These are phyloP conservation scores for Solanum tarapatanum DNA, from an alignment of 257 asterid species.

Conservation along the genomic window DNA sequence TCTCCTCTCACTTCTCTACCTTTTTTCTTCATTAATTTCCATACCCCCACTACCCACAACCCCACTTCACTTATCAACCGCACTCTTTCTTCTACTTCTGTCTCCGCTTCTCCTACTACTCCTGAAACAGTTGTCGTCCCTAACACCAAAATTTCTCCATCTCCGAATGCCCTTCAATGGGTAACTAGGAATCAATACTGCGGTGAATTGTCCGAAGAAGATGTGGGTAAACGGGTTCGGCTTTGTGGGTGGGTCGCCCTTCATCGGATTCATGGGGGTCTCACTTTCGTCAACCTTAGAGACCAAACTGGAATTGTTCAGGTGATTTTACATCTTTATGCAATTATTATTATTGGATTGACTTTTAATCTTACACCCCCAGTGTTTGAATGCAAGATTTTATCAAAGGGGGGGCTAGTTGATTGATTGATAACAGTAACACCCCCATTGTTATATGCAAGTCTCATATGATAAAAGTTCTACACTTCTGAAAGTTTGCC, in stretches of 20 bases:
- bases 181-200: conserved; percentile 63
- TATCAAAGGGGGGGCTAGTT: not conserved
- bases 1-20: conserved; percentile 18
- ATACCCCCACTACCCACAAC: not conserved
- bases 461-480: not conserved
- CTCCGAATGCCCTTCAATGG: conserved; percentile 48
- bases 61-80: conserved; percentile 16
- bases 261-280: conserved; percentile 92
- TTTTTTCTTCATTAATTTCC: conserved; percentile 15
- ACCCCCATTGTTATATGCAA: not conserved
- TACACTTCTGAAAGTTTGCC: not conserved
- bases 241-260: conserved; percentile 99
- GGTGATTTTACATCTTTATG: conserved; percentile 21
- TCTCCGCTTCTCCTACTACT: conserved; percentile 8
- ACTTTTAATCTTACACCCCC: not conserved
- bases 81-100: conserved; percentile 11
- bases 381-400: not conserved
- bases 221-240: conserved; percentile 72
- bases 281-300: conserved; percentile 77
- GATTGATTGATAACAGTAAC: not conserved
- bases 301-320: conserved; percentile 88
- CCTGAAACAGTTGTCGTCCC: conserved; percentile 25
- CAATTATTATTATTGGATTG: not conserved
- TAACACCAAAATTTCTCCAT: conserved; percentile 17
- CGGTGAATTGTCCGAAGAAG: conserved; percentile 62